Conservation (phyloP, 202 grass and related monocot species). For the Cymbopogon flexuosus region DNA sequence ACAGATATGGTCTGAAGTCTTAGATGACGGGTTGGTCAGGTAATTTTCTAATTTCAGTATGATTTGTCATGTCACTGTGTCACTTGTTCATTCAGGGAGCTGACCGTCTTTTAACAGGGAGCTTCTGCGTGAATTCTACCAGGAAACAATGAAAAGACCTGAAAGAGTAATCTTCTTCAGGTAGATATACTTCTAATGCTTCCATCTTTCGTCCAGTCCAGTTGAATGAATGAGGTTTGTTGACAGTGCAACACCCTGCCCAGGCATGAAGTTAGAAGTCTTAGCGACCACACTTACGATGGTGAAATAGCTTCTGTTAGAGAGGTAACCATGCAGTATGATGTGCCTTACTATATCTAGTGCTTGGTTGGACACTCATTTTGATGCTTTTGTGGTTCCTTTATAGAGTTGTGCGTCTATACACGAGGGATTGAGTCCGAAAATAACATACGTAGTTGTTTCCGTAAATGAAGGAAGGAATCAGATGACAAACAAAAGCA, state of each 20-base stretch:
- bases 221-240: not conserved
- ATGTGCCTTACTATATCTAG: not conserved
- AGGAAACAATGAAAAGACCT: not conserved
- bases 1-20: not conserved
- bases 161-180: not conserved
- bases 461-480: no score
- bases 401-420: not conserved
- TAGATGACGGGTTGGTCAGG: not conserved
- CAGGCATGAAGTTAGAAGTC: not conserved
- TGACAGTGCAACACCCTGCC: not conserved
- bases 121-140: not conserved
- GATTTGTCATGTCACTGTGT: not conserved
- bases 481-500: no score
- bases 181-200: not conserved
- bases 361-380: not conserved
- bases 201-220: not conserved
- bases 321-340: not conserved
- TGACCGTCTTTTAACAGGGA: not conserved
- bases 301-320: not conserved
- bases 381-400: not conserved
- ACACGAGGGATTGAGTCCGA: not conserved
- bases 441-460: not conserved
- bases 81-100: not conserved
- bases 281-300: not conserved
- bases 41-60: not conserved